Evolutionary conservation across 129 eudicot species (phyloP), one percentile per base, ranked within the genome.

Genomic region (Lonicera japonica): DNA sequence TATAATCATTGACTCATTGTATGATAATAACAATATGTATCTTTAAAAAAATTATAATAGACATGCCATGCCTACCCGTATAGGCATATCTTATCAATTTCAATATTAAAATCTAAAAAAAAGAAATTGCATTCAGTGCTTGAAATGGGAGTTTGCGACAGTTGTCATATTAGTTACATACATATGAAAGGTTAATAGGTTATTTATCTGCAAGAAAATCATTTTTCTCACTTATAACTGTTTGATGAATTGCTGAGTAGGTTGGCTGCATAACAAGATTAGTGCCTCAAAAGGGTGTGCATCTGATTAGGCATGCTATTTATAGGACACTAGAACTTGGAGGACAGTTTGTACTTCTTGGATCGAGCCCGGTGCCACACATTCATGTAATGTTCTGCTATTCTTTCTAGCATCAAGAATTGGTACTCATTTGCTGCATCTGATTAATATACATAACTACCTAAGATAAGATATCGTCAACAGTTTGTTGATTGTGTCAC

Each of bases 271-370:
- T 92, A 73, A 92, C 99, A 63, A 85, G 99, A 71, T 74, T 92
- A 86, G 99, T 92, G 21, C 99, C 99, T 34, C 99, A 92, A 57
- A 92, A 92, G 83, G 99, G 99, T 43, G 96, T 92, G 52, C 99
- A 85, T 84, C 89, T 86, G 17, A 92, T 92, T 65, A 78, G 95
- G 75, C 99, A 92, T 72, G 98, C 99, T 38, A 83, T 92, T 52
- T 88, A 92, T 56, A 77, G 89, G 52, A 82, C 95, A 46, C 11
- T 87, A 77, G 99, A 92, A 58, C 65, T 92, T 43, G 99, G 96
- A 48, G 99, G 96, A 48, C 99, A 92, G 63, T 92, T 92, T 75
- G 92, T 92, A 41, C 89, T 92, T 74, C 99, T 92, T 73, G 99
- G 99, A 73, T 92, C 99, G 54, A 92, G 99, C 75, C 99, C 99